Evolutionary conservation across 495 filamentous ascomycete species (phyloP), one percentile per base, ranked within the genome.

Genomic region (Chaetomium tenue): DNA sequence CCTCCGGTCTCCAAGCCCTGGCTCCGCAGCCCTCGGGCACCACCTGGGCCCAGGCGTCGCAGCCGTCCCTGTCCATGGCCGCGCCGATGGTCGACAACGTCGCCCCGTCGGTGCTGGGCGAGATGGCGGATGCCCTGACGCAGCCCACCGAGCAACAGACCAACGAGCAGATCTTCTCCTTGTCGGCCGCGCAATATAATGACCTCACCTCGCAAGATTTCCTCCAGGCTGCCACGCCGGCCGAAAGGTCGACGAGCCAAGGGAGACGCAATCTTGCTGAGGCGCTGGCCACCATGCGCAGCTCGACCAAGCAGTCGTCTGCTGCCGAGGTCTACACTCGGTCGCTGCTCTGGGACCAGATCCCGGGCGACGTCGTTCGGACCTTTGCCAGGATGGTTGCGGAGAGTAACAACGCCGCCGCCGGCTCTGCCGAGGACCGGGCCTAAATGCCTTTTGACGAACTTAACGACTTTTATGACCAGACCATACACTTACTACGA

Each of bases 321-420:
- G 91, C 86, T 42, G 88, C 90, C 33, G 92, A 96, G 70, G 91
- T 97, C 48, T 97, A 98, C 78, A 94, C 91, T 30, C 83, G 93
- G 33, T 94, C 91, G 56, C 83, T 98, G 63, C 88, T 98, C 69
- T 97, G 92, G 92, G 92, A 97, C 70, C 88, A 89, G 72, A 90
- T 98, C 65, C 92, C 95, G 52, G 81, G 86, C 66, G 92, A 98
- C 71, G 91, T 97, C 52, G 93, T 98, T 58, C 86, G 87, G 63
- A 90, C 93, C 76, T 98, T 98, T 79, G 89, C 88, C 69, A 88
- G 90, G 72, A 91, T 96, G 86, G 91, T 94, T 64, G 83, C 85
- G 75, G 82, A 89, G 67, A 78, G 74, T 75, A 80, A 75, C 73
- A 73, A 51, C 59, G 62, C 72, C 47, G 71, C 75, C 53, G 57